phyloP scores from a whole-genome alignment of 1,284 basidiomycete species.

The Vanrija sp. region DNA sequence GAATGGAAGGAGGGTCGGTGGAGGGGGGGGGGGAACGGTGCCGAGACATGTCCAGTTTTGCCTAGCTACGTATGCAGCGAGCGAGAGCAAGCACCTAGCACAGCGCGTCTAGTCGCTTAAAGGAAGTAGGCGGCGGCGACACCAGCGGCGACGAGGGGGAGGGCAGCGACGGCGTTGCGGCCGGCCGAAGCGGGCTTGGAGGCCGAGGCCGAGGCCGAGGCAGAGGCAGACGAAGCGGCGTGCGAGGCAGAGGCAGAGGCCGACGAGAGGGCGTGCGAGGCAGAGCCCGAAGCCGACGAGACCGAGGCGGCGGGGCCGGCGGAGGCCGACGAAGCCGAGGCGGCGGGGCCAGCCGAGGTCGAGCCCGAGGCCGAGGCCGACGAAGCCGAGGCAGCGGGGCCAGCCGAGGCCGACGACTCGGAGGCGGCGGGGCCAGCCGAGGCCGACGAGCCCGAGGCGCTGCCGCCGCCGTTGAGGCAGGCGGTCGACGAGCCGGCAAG shows the following conservation, averaged over 20 bases:
- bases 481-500: slow-evolving; percentile 22
- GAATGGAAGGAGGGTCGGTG: no score
- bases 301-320: slow-evolving; percentile 13
- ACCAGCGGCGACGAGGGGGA: slow-evolving; percentile 33
- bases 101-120: not conserved
- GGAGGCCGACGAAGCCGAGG: slow-evolving; percentile 8
- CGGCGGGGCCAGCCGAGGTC: not conserved
- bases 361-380: not conserved
- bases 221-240: slow-evolving; percentile 11
- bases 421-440: not conserved
- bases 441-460: not conserved
- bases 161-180: slow-evolving; percentile 21
- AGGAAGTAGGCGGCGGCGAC: slow-evolving; percentile 25
- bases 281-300: slow-evolving; percentile 10
- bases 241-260: not conserved
- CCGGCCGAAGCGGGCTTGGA: slow-evolving; percentile 19
- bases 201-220: slow-evolving; percentile 11
- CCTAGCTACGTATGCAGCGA: no score
- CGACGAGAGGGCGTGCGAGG: slow-evolving; percentile 5
- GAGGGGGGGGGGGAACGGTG: no score
- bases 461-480: slow-evolving; percentile 21
- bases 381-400: not conserved
- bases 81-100: no score
- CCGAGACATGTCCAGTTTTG: no score
- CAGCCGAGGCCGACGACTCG: slow-evolving; percentile 3